Conservation (phyloP, 2,329 filamentous ascomycete species). For the Cryphonectria radicalis region DNA sequence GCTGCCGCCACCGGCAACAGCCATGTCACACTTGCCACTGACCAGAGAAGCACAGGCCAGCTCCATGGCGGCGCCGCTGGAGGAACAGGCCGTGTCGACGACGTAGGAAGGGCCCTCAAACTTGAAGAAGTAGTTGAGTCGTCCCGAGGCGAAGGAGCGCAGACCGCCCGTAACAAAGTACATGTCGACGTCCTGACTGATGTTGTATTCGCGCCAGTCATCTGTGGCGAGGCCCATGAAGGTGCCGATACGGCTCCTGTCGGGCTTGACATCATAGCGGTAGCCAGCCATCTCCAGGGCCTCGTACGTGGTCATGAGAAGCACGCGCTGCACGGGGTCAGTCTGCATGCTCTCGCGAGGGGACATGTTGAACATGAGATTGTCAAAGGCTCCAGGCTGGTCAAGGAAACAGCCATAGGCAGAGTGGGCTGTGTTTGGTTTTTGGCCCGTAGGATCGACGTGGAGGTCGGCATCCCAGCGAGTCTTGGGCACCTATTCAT, state of each 20-base stretch:
- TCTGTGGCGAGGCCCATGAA: constrained; percentile 2
- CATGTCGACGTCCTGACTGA: constrained; percentile 8
- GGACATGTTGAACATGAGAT: constrained; percentile 2
- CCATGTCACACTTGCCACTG: constrained; percentile 36
- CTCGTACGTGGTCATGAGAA: constrained; percentile 18
- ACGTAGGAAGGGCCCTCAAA: constrained; percentile 39
- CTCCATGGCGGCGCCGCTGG: constrained; percentile 43
- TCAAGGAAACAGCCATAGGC: constrained; percentile 4
- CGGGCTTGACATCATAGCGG: not conserved
- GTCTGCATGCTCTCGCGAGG: constrained; percentile 6
- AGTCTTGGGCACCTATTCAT: not conserved
- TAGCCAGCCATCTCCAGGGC: constrained; percentile 17
- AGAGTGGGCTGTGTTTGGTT: not conserved
- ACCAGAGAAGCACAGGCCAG: constrained; percentile 38
- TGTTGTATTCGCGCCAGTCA: constrained; percentile 15
- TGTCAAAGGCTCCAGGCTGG: constrained; percentile 6
- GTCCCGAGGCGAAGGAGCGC: constrained; percentile 35
- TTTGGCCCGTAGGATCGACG: constrained; percentile 6
- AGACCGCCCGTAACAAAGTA: constrained; percentile 14
- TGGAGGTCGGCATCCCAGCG: constrained; percentile 11
- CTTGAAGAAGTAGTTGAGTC: constrained; percentile 41
- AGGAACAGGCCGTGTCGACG: constrained; percentile 44
- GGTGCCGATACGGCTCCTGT: constrained; percentile 4
- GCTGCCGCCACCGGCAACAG: constrained; percentile 39
- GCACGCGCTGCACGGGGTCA: constrained; percentile 7